Evolutionary conservation across 495 filamentous ascomycete genomes (phyloP), one percentile per base, ranked within the genome.

Genomic region (Aspergillus incahuasiensis): DNA sequence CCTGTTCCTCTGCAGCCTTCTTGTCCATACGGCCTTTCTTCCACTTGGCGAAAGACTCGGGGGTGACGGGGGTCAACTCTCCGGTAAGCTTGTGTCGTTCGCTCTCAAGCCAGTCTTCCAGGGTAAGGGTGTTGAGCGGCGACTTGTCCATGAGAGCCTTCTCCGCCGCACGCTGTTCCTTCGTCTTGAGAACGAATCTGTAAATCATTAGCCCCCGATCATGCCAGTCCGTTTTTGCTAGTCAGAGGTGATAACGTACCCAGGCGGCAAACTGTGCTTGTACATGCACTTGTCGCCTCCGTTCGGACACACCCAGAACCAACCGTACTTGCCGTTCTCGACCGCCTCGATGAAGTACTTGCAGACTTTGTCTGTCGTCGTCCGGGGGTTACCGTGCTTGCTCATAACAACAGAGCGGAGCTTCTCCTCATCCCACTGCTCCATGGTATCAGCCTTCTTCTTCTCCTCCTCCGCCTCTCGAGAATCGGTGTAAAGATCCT

Each of bases 261-360:
- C 94, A 65, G 92, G 85, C 57, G 94, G 94, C 65, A 99, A 82
- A 57, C 87, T 90, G 70, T 99, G 94, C 72, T 87, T 90, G 67
- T 99, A 99, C 87, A 91, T 97, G 87, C 94, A 99, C 73, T 95
- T 88, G 72, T 99, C 86, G 49, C 90, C 95, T 56, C 90, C 92
- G 70, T 97, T 97, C 46, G 94, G 94, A 83, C 94, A 99, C 34
- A 80, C 77, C 94, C 94, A 99, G 74, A 97, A 96, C 94, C 94
- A 99, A 59, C 94, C 94, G 63, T 99, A 99, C 75, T 97, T 97
- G 61, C 88, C 86, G 61, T 97, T 94, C 74, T 99, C 94, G 50
- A 99, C 92, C 3, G 94, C 94, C 55, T 95, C 90, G 71, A 97
- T 94, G 73, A 99, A 99, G 78, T 77, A 95, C 74, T 97, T 99